Evolutionary conservation across 2,329 filamentous ascomycete species (phyloP).

Genomic region (Thelonectria rubi): DNA sequence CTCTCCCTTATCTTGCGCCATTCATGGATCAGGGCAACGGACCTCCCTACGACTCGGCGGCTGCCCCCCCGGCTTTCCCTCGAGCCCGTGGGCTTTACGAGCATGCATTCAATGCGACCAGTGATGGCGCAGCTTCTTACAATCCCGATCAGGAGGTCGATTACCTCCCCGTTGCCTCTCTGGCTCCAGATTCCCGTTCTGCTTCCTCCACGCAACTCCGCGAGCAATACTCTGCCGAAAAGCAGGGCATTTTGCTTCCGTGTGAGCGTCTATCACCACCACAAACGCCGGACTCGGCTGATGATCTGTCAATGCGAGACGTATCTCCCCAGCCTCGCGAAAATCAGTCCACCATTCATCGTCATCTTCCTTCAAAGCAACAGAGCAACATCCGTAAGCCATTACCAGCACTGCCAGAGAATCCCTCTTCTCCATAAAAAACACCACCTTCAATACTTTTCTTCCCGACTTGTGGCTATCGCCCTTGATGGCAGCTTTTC

Average conservation of each 20-base stretch:
- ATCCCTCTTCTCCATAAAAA: slow-evolving; percentile 41
- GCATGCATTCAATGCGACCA: slow-evolving; percentile 20
- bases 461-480: neutral
- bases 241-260: slow-evolving; percentile 23
- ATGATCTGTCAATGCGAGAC: slow-evolving; percentile 27
- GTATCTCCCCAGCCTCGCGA: slow-evolving; percentile 24
- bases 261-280: slow-evolving; percentile 43
- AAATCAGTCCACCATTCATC: slow-evolving; percentile 22
- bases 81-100: slow-evolving; percentile 29
- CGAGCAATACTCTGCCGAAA: slow-evolving; percentile 21
- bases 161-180: slow-evolving; percentile 19
- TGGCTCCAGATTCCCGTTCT: slow-evolving; percentile 1
- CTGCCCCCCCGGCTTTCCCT: slow-evolving; percentile 29
- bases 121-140: slow-evolving; percentile 9
- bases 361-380: slow-evolving; percentile 33
- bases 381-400: slow-evolving; percentile 51
- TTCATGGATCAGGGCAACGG: slow-evolving; percentile 41
- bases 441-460: neutral
- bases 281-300: slow-evolving; percentile 33
- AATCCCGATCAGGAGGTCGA: slow-evolving; percentile 24
- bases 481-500: neutral
- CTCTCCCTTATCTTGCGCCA: slow-evolving; percentile 46
- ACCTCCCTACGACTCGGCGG: slow-evolving; percentile 34
- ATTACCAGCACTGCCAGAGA: slow-evolving; percentile 54
- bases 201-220: slow-evolving; percentile 14